phyloP scores from a whole-genome alignment of 345 rosid genomes.

The Aquilaria sinensis region DNA sequence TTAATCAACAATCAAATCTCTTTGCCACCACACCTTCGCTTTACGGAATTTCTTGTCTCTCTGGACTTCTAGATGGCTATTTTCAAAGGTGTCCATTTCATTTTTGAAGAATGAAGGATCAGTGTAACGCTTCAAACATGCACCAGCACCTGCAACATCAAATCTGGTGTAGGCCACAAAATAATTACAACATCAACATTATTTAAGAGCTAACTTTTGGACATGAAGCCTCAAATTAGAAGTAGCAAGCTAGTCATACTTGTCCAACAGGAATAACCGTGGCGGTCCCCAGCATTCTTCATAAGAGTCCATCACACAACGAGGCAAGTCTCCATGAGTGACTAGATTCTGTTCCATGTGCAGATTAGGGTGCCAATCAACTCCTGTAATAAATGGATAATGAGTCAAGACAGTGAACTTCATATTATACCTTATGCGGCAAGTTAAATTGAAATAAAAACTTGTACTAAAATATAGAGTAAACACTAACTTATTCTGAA shows the following conservation, averaged over 20 bases:
- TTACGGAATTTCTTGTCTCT: constrained; percentile 74
- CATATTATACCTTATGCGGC: too few species aligned
- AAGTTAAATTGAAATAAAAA: too few species aligned
- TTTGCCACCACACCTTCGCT: constrained; percentile 40
- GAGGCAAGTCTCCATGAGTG: constrained; percentile 77
- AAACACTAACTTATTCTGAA: too few species aligned
- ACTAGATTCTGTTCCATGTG: constrained; percentile 54
- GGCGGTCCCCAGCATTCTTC: constrained; percentile 92
- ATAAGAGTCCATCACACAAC: constrained; percentile 93
- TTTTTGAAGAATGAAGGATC: constrained; percentile 82
- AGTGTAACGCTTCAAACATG: constrained; percentile 88
- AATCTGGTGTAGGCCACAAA: constrained; percentile 38
- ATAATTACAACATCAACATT: constrained; percentile 10
- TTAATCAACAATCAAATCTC: neutral
- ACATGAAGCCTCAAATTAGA: neutral
- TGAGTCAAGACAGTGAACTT: neutral
- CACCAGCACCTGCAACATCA: constrained; percentile 94
- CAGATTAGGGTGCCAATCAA: constrained; percentile 76
- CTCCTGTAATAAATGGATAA: constrained; percentile 32
- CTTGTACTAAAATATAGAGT: too few species aligned
- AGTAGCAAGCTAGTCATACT: constrained; percentile 41
- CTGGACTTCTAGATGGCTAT: constrained; percentile 35
- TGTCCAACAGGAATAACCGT: constrained; percentile 73
- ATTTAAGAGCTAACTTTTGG: constrained; percentile 5
- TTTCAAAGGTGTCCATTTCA: constrained; percentile 35